Evolutionary conservation across 2,329 filamentous ascomycete genomes (phyloP).

Genomic region (Curvularia lunata): DNA sequence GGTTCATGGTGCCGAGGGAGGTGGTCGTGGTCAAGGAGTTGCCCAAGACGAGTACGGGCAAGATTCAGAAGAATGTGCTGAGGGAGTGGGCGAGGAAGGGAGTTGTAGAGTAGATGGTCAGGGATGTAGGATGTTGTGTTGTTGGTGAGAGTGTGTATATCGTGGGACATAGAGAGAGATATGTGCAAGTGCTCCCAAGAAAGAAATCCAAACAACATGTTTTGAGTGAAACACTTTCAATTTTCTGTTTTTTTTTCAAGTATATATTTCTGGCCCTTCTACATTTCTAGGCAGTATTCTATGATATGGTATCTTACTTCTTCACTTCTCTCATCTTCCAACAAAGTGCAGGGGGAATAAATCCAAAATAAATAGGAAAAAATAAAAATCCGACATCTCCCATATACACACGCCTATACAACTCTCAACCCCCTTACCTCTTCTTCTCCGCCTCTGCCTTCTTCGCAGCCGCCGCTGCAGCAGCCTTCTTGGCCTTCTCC

Average conservation of each 20-base stretch:
- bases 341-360: not conserved
- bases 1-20: constrained; percentile 82
- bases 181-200: too few species aligned
- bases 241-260: not conserved
- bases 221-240: not conserved
- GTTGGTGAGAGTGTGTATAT: too few species aligned
- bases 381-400: not conserved
- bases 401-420: too few species aligned
- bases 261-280: too few species aligned
- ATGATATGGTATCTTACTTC: not conserved
- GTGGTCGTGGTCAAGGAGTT: constrained; percentile 83
- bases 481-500: constrained; percentile 84
- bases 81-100: constrained; percentile 76
- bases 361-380: not conserved
- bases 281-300: not conserved
- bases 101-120: constrained; percentile 44
- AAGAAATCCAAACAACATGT: too few species aligned
- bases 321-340: not conserved
- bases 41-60: constrained; percentile 96
- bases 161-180: too few species aligned
- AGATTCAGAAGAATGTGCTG: constrained; percentile 93
- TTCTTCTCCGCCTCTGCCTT: constrained; percentile 22
- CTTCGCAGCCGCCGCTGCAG: constrained; percentile 22
- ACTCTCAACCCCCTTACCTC: not conserved
- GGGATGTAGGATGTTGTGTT: too few species aligned